Base-by-base conservation (phyloP, 108 stramenopile species). In the Aurantiochytrium sp. region DNA sequence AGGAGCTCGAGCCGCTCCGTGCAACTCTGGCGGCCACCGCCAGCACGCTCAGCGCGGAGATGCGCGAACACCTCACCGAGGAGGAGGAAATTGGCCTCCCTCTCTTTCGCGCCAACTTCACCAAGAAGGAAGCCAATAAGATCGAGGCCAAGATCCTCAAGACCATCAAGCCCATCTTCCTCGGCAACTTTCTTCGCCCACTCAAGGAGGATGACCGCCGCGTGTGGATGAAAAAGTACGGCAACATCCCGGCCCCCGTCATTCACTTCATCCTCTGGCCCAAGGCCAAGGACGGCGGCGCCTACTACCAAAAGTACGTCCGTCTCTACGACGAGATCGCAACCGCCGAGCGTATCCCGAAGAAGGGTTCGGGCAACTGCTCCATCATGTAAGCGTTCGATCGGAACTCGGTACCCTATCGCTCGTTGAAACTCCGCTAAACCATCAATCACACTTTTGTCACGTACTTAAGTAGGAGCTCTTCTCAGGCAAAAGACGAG, bases 51-150 rank as follows among this genome's bases (percentile, higher is more conserved):
- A 48, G 32, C n/a, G 42, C 39, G 39, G 73, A 81, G 39, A 3
- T 81, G 73, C 30, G 73, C 73, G 73, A 12, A 6, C 73, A 81
- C 32, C 30, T 81, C 45, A 15, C 10, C 6, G 73, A 81, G 73
- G 73, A 81, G 45, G 73, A 81, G 24, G 73, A 81, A 3, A 81
- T 81, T 48, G 73, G 73, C 45, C 39, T 81, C 17, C 73, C 73
- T 22, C 73, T 81, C 39, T 81, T 81, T 30, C 73, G 73, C n/a
- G 73, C 73, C 0, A 41, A 81, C 4, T 81, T 81, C 32, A 81
- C 73, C 45, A 81, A 81, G 3, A 41, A 81, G 24, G 73, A 81
- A 30, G 21, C 73, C 39, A 6, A 12, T 30, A 17, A 37, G 15
- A 37, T 81, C 45, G 73, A 81, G 2, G 45, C 39, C 6, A 41